Conservation (phyloP, 495 filamentous ascomycete species). For the Penicillium longicatenatum region DNA sequence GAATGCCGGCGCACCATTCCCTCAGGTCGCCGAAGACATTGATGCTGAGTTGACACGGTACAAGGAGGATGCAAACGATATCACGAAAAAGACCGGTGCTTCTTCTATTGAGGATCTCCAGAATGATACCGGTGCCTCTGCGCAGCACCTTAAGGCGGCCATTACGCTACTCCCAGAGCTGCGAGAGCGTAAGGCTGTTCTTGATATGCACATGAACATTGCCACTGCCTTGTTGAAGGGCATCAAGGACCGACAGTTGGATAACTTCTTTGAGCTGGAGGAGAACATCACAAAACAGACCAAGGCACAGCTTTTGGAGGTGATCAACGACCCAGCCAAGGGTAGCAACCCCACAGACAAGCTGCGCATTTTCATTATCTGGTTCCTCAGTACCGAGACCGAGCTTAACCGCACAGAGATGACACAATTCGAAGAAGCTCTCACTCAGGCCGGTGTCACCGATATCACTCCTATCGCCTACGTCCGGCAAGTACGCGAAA, state of each 20-base stretch:
- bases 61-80: conserved; percentile 91
- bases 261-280: conserved; percentile 95
- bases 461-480: conserved; percentile 76
- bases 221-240: conserved; percentile 82
- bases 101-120: conserved; percentile 92
- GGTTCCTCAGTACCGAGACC: conserved; percentile 94
- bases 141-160: conserved; percentile 92
- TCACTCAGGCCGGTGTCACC: conserved; percentile 72
- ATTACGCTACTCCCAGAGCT: conserved; percentile 92
- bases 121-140: conserved; percentile 82
- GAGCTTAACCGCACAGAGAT: conserved; percentile 82
- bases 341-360: conserved; percentile 86
- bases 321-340: conserved; percentile 79
- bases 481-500: conserved; percentile 86
- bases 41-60: conserved; percentile 90
- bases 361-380: conserved; percentile 91
- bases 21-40: conserved; percentile 95
- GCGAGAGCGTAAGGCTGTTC: conserved; percentile 82
- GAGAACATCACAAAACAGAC: conserved; percentile 92
- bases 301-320: conserved; percentile 84
- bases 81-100: conserved; percentile 93
- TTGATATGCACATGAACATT: conserved; percentile 99
- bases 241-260: conserved; percentile 91
- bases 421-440: conserved; percentile 82
- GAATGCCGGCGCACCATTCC: conserved; percentile 92